phyloP scores from a whole-genome alignment of 1,139 yeast species.

The Candida smagusa region DNA sequence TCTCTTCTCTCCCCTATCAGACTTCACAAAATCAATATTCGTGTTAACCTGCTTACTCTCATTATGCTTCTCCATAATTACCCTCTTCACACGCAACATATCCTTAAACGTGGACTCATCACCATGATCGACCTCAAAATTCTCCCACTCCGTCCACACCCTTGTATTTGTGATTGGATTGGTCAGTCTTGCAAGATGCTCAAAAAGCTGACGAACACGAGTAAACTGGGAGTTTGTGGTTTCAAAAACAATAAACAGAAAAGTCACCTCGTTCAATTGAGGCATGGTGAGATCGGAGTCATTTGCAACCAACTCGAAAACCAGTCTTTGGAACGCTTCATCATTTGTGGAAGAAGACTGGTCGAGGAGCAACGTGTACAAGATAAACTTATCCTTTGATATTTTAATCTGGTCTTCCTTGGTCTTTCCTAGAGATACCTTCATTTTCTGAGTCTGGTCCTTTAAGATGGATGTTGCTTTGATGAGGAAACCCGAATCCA shows the following conservation, averaged over 20 bases:
- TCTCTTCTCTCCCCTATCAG: neutral
- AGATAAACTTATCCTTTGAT: slow-evolving; percentile 20
- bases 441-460: slow-evolving; percentile 15
- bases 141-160: slow-evolving; percentile 65
- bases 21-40: slow-evolving; percentile 49
- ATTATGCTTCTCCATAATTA: slow-evolving; percentile 23
- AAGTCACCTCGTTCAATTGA: slow-evolving; percentile 30
- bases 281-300: slow-evolving; percentile 23
- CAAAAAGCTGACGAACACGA: slow-evolving; percentile 62
- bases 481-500: slow-evolving; percentile 22
- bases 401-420: slow-evolving; percentile 13
- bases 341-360: slow-evolving; percentile 7
- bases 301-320: slow-evolving; percentile 17
- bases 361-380: slow-evolving; percentile 17
- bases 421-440: slow-evolving; percentile 1
- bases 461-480: slow-evolving; percentile 28
- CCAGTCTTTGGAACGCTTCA: slow-evolving; percentile 12
- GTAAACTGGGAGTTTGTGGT: slow-evolving; percentile 41
- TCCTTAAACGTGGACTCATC: slow-evolving; percentile 69
- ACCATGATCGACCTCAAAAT: slow-evolving; percentile 71
- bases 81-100: slow-evolving; percentile 64
- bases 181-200: slow-evolving; percentile 28
- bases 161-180: slow-evolving; percentile 15
- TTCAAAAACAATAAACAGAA: slow-evolving; percentile 49
- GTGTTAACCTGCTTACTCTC: neutral